Evolutionary conservation across 2,329 filamentous ascomycete genomes (phyloP), one percentile per base, ranked within the genome.

Genomic region (Phyllosticta citribraziliensis): DNA sequence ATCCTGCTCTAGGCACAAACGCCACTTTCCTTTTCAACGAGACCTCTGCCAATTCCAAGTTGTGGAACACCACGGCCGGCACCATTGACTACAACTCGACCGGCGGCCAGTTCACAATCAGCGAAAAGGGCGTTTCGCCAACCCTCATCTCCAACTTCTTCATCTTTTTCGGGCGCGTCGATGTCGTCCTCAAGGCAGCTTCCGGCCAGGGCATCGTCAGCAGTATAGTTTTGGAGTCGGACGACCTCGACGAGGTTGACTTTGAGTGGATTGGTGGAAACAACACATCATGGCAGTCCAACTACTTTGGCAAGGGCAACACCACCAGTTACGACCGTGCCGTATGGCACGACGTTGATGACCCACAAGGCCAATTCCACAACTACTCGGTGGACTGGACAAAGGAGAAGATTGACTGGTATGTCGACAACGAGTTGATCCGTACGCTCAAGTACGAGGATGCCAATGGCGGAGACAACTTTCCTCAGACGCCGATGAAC

Each of bases 401-500:
- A 57, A 76, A 81, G 66, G 80, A 85, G 40, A 75, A 78, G 66
- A 79, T 88, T 63, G 78, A 79, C 66, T 91, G 88, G 87, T 77
- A 76, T 64, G 79, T 91, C 64, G 83, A 91, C 67, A 85, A 80
- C 68, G 73, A 71, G 10, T 71, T 78, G 53, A 78, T 89, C 61
- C 86, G 88, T 67, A 84, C 82, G 52, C 77, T 91, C 58, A 79
- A 76, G 62, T 82, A 81, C 66, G 75, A 74, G 17, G 82, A 88
- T 57, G 86, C 85, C 58, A 71, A 82, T 68, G 76, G 77, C 57
- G 84, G 82, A 56, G 72, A 75, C 61, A 80, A 81, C 65, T 89
- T 83, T 77, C 88, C 88, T 55, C 87, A 90, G 78, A 88, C 87
- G 10, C 88, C 88, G 56, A 86, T 87, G 83, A 83, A 86, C 72